Conservation (phyloP, 2,329 filamentous ascomycete genomes). For the Fusarium sp. region DNA sequence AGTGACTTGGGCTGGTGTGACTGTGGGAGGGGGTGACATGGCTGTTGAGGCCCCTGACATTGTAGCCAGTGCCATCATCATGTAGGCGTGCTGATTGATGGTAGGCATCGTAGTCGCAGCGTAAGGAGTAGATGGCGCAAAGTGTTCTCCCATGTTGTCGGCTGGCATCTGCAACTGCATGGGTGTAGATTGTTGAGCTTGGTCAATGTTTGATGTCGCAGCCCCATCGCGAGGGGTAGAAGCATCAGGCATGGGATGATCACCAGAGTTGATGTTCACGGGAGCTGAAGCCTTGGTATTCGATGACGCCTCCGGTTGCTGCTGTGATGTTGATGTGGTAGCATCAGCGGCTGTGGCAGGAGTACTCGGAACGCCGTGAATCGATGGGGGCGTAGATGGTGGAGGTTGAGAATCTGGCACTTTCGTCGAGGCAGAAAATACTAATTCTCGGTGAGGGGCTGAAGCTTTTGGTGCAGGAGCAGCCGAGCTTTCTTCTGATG, state of each 20-base stretch:
- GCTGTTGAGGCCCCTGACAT: slow-evolving; percentile 54
- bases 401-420: slow-evolving; percentile 18
- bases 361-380: slow-evolving; percentile 19
- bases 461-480: slow-evolving; percentile 14
- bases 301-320: slow-evolving; percentile 36
- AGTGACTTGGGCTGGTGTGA: slow-evolving; percentile 61
- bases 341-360: slow-evolving; percentile 19
- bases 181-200: slow-evolving; percentile 40
- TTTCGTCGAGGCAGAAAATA: slow-evolving; percentile 15
- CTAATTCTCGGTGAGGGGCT: slow-evolving; percentile 12
- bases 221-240: slow-evolving; percentile 19
- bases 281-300: slow-evolving; percentile 21
- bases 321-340: slow-evolving; percentile 31
- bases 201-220: slow-evolving; percentile 18
- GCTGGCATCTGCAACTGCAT: slow-evolving; percentile 32
- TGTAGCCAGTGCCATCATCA: slow-evolving; percentile 61
- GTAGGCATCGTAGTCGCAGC: slow-evolving; percentile 50
- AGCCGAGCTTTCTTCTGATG: slow-evolving; percentile 13
- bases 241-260: slow-evolving; percentile 43
- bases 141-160: slow-evolving; percentile 44
- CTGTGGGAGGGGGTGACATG: slow-evolving; percentile 59
- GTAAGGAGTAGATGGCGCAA: slow-evolving; percentile 52
- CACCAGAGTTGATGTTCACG: slow-evolving; percentile 28
- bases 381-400: slow-evolving; percentile 40
- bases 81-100: slow-evolving; percentile 56